These are phyloP conservation scores for Cystobasidiaceae sp. DNA, from an alignment of 1,284 basidiomycete genomes.

Conservation along the genomic window DNA sequence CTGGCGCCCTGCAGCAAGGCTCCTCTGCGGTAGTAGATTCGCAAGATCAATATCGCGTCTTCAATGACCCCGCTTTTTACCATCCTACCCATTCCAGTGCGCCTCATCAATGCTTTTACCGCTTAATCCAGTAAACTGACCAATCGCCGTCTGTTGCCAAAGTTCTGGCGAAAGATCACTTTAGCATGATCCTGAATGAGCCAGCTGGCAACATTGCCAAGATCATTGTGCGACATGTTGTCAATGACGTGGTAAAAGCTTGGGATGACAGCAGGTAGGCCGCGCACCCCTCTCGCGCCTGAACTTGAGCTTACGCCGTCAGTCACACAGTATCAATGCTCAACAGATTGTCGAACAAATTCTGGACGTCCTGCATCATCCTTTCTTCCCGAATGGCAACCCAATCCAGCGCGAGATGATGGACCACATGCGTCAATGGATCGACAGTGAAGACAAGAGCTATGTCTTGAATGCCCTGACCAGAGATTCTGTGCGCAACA, in stretches of 20 bases:
- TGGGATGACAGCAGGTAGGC: slow-evolving; percentile 55
- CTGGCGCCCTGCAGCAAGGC: slow-evolving; percentile 44
- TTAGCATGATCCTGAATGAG: slow-evolving; percentile 42
- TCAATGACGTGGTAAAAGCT: slow-evolving; percentile 67
- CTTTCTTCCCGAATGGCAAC: slow-evolving; percentile 66
- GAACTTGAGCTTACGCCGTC: not conserved
- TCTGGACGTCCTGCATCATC: slow-evolving; percentile 77
- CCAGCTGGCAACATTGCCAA: slow-evolving; percentile 47
- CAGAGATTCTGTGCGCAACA: slow-evolving; percentile 41
- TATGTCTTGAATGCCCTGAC: slow-evolving; percentile 43
- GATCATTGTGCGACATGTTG: slow-evolving; percentile 55
- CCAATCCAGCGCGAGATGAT: slow-evolving; percentile 75
- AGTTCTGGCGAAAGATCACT: slow-evolving; percentile 47
- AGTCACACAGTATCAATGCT: not conserved
- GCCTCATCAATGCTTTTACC: not conserved
- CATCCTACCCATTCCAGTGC: slow-evolving; percentile 27
- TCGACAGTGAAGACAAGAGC: slow-evolving; percentile 49
- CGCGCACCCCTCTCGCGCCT: not conserved
- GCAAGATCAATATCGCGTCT: slow-evolving; percentile 37
- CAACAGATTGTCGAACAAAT: slow-evolving; percentile 55
- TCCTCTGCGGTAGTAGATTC: slow-evolving; percentile 45
- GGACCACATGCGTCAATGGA: slow-evolving; percentile 57
- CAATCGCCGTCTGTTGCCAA: slow-evolving; percentile 1
- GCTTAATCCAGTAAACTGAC: no score
- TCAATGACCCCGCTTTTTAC: slow-evolving; percentile 42